Evolutionary conservation across 1,284 basidiomycete genomes (phyloP).

Genomic region (Cutaneotrichosporon cutaneum): DNA sequence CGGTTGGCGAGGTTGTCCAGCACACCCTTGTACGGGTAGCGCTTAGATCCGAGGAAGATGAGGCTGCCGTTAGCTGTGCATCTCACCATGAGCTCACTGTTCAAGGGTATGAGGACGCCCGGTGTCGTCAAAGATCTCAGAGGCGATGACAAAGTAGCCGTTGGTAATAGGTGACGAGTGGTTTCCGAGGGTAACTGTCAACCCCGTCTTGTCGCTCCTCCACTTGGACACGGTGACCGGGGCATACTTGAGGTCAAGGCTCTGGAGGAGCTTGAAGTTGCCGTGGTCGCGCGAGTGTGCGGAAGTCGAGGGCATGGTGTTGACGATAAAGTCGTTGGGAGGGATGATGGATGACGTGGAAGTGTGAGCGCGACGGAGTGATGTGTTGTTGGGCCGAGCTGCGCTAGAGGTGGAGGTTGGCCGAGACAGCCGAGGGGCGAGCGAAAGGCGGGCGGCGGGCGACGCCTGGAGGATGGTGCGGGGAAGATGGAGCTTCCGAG

Average conservation of each 20-base stretch:
- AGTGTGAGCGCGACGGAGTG: background rate
- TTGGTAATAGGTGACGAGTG: constrained; percentile 75
- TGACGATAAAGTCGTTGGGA: background rate
- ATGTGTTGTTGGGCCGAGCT: background rate
- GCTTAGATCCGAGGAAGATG: constrained; percentile 90
- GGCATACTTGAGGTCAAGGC: constrained; percentile 48
- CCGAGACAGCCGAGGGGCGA: background rate
- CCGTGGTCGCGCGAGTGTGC: constrained; percentile 36
- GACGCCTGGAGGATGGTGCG: background rate
- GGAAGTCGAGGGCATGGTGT: constrained; percentile 15
- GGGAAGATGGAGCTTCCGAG: background rate
- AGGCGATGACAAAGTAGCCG: constrained; percentile 87
- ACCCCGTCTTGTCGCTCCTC: constrained; percentile 52
- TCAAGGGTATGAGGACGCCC: constrained; percentile 93
- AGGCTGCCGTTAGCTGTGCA: constrained; percentile 57
- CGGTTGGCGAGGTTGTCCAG: constrained; percentile 96
- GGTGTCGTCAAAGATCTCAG: constrained; percentile 93
- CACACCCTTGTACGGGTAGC: constrained; percentile 95
- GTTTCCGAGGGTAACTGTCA: constrained; percentile 59
- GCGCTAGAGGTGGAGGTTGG: background rate
- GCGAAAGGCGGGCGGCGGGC: background rate
- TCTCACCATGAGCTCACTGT: constrained; percentile 55
- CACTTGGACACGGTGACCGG: constrained; percentile 51
- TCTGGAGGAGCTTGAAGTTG: constrained; percentile 47
- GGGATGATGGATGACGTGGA: background rate